These are phyloP conservation scores for Boletus sp. DNA, from an alignment of 1,284 basidiomycete species.

Conservation along the genomic window DNA sequence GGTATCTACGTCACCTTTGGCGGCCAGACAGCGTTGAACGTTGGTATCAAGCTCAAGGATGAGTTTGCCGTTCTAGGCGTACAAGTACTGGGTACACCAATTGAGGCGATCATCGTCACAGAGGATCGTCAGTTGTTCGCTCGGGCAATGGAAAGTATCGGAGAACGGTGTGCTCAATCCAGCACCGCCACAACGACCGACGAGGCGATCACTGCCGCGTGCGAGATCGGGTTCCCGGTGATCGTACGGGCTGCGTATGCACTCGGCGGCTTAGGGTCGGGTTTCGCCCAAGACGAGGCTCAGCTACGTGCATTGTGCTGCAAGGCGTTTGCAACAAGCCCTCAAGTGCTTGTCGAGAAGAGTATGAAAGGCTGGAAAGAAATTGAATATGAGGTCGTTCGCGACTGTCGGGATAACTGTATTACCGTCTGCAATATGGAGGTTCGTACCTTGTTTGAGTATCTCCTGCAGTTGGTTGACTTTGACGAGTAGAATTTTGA, in stretches of 20 bases:
- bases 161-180: constrained; percentile 90
- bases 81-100: constrained; percentile 93
- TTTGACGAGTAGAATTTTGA: constrained; percentile 82
- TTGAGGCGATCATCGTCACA: constrained; percentile 95
- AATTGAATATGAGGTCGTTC: constrained; percentile 99
- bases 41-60: constrained; percentile 96
- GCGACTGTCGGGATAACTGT: constrained; percentile 95
- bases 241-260: constrained; percentile 97
- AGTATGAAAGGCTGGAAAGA: constrained; percentile 99
- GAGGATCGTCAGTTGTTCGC: constrained; percentile 97
- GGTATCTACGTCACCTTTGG: constrained; percentile 99
- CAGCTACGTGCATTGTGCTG: constrained; percentile 85
- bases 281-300: constrained; percentile 88
- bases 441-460: constrained; percentile 46
- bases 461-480: constrained; percentile 1
- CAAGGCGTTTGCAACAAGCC: constrained; percentile 95
- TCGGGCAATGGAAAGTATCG: constrained; percentile 92
- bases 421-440: constrained; percentile 99
- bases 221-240: constrained; percentile 90
- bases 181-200: constrained; percentile 80
- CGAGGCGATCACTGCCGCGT: constrained; percentile 84
- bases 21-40: constrained; percentile 95
- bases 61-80: constrained; percentile 88
- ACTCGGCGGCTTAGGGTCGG: constrained; percentile 91
- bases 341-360: constrained; percentile 96